Evolutionary conservation across 2,329 filamentous ascomycete species (phyloP), one percentile per base, ranked within the genome.

Genomic region (Fonsecaea pugnacius): DNA sequence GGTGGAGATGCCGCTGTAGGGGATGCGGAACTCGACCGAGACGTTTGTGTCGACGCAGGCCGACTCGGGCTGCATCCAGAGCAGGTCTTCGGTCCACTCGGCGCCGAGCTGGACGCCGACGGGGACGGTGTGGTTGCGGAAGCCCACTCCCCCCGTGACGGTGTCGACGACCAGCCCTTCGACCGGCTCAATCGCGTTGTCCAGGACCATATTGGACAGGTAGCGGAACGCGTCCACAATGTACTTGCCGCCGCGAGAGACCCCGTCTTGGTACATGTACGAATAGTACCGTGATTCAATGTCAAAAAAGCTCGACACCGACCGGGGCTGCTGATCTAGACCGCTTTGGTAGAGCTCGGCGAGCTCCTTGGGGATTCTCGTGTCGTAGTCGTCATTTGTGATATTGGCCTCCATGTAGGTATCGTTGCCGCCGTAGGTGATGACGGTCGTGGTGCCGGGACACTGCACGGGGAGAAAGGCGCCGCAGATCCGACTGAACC

Each of bases 11-110:
- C 60, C 53, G 6, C 53, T 69, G 1, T 60, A 50, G 2, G 69
- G 66, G 9, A 78, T 73, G 9, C 64, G 67, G 60, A 78, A 82
- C 35, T 82, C 78, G 4, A 83, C 58, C 0, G 79, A 80, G 6
- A 74, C 38, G 60, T 74, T 74, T 1, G 74, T 77, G 61, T 78
- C 70, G 6, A 80, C 78, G 63, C 80, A 82, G 2, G 70, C 71
- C 0, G 79, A 78, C 27, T 79, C 76, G 0, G 81, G 82, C 64
- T 82, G 76, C 10, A 83, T 66, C 66, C 81, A 83, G 0, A 83
- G 75, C 4, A 84, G 53, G 60, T 83, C 80, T 62, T 84, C 82
- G 0, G 73, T 72, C 81, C 81, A 83, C 1, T 70, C 72, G 6
- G 73, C 77, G 0, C 80, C 81, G 0, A 76, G 75, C 4, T 77